These are phyloP conservation scores for Malassezia globosa DNA, from an alignment of 1,284 basidiomycete genomes.

Conservation along the genomic window DNA sequence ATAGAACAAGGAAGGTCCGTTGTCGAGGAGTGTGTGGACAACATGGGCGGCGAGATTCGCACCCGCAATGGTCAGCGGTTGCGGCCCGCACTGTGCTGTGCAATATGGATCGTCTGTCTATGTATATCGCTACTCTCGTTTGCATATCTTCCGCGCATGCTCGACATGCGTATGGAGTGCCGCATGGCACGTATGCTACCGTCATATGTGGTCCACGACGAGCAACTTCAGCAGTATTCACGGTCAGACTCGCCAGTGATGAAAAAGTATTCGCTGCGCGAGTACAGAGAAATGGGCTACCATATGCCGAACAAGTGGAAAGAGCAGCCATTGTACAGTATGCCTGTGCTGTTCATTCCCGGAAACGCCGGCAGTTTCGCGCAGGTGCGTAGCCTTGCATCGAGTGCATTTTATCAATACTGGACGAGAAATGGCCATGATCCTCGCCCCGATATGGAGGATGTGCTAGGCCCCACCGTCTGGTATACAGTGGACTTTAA, in stretches of 20 bases:
- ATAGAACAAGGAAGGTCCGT: no score
- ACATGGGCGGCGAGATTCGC: not conserved
- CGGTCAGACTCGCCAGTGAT: constrained; percentile 58
- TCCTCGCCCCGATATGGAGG: constrained; percentile 22
- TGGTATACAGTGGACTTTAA: constrained; percentile 64
- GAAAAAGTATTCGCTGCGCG: constrained; percentile 66
- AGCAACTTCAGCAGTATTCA: constrained; percentile 49
- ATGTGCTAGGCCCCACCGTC: constrained; percentile 18
- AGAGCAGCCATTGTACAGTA: constrained; percentile 17
- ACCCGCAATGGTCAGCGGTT: no score
- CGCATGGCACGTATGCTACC: constrained; percentile 97
- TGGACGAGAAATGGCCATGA: constrained; percentile 48
- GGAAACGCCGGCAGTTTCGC: constrained; percentile 92
- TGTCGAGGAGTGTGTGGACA: not conserved
- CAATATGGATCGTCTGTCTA: not conserved
- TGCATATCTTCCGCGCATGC: constrained; percentile 19
- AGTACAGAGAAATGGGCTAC: constrained; percentile 64
- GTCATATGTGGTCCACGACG: constrained; percentile 58
- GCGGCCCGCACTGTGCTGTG: not conserved
- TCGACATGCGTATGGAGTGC: constrained; percentile 52
- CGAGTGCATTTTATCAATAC: constrained; percentile 71
- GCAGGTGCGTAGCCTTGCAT: constrained; percentile 88
- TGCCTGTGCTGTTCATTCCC: constrained; percentile 85
- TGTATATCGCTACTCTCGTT: constrained; percentile 24
- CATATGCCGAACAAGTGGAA: not conserved